Base-by-base conservation (phyloP, 1,284 basidiomycete genomes). In the Ustilago hordei region DNA sequence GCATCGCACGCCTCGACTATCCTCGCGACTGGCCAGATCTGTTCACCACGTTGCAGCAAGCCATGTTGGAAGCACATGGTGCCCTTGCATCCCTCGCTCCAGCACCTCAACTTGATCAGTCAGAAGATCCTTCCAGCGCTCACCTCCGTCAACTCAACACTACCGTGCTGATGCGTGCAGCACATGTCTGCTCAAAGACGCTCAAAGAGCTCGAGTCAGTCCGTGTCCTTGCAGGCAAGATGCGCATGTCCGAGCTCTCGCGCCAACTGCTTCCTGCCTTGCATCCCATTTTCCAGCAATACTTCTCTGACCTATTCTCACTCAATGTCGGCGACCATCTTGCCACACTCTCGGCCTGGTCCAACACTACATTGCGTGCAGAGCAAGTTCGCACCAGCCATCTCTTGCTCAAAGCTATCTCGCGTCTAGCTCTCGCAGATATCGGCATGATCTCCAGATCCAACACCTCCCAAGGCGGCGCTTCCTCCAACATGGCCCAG, bases 231-330 rank as follows among this genome's bases (percentile, higher is more conserved):
- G 81, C 84, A 11, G 84, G 84, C 41, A 84, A 82, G 66, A 75
- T 86, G 62, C 77, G 83, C 34, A 85, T 86, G 84, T 75, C 84
- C 34, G 82, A 84, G 53, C 77, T 86, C 47, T 81, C 82, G n/a
- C 62, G 68, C 11, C 54, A 72, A 48, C 74, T 85, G 12, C 75
- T 86, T 19, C 84, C 84, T 5, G 69, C 65, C 4, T 75, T 86
- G 6, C 80, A 81, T 41, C 79, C 83, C 19, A 81, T 81, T 63
- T 79, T 84, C 47, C 70, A 79, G 41, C 79, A 79, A 15, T 76
- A 81, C 67, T 85, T 85, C 45, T 57, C 64, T 47, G 81, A 83
- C 48, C 81, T 81, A 3, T 81, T 85, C 35, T 68, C 65, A 2
- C 58, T 61, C 8, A 48, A 60, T 12, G 31, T 59, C 7, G 59